Conservation (phyloP, 1,139 yeast genomes). For the Geotrichum bryndzae region DNA sequence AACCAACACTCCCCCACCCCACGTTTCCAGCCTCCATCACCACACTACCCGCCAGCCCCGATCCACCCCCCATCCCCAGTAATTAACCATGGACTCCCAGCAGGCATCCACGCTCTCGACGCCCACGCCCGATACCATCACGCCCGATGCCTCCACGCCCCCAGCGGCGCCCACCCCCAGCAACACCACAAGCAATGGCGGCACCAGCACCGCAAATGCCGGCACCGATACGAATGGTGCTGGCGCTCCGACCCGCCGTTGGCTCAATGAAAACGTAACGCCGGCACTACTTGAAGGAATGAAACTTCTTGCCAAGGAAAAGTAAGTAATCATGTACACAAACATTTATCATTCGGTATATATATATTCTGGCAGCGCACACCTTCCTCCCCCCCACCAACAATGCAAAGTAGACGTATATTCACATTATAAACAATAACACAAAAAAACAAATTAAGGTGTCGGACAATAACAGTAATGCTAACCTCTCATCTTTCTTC, state of each 20-base stretch:
- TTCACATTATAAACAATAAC: neutral
- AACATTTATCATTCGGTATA: neutral
- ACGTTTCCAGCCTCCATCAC: too few species aligned
- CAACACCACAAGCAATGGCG: neutral
- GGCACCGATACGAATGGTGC: slow-evolving; percentile 36
- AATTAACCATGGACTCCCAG: neutral
- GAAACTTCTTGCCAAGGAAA: slow-evolving; percentile 46
- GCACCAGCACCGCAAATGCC: neutral
- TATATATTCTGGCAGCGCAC: too few species aligned
- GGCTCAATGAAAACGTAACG: slow-evolving; percentile 68
- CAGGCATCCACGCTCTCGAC: neutral
- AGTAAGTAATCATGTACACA: slow-evolving; percentile 26
- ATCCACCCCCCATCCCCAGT: neutral
- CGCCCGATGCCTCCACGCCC: neutral
- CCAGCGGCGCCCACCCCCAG: neutral
- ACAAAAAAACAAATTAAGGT: neutral
- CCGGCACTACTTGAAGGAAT: slow-evolving; percentile 64
- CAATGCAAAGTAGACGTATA: too few species aligned
- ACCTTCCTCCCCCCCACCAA: too few species aligned
- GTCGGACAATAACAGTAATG: neutral
- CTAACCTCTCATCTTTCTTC: neutral
- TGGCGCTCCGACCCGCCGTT: slow-evolving; percentile 75
- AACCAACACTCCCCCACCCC: too few species aligned
- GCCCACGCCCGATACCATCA: neutral
- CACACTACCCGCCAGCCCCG: neutral